Evolutionary conservation across 2,329 filamentous ascomycete genomes (phyloP), one percentile per base, ranked within the genome.

Genomic region (Exophiala oligosperma): DNA sequence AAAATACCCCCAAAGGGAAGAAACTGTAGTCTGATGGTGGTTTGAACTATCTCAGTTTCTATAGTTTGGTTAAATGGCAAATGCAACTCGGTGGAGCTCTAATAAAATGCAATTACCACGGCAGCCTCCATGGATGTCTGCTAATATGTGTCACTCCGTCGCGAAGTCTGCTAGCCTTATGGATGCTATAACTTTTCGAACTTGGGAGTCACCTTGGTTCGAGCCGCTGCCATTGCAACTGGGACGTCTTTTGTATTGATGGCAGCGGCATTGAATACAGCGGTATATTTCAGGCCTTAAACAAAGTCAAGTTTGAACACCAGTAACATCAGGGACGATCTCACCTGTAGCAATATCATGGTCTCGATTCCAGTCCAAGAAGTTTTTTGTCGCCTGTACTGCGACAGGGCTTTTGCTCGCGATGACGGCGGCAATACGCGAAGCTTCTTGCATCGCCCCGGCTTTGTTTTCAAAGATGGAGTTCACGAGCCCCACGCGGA

Each of bases 371-470:
- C 87, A 91, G 72, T 94, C 92, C 70, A 96, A 71, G 62, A 96
- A 74, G 76, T 94, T 89, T 78, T 96, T 96, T 8, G 92, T 96
- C 5, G 89, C 88, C 77, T 91, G 84, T 64, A 93, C 89, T 1
- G 91, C 92, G 21, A 97, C 86, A 0, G 93, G 93, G 69, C 89
- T 93, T 82, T 97, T 97, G 14, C 72, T 77, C 29, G 89, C 89
- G 58, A 97, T 84, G 68, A 85, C 66, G 6, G 68, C 74, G 1
- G 88, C 91, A 68, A 90, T 68, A 62, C 83, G 78, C 59, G 92
- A 49, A 0, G 81, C 91, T 29, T 81, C 82, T 38, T 75, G 74
- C 21, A 95, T 2, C 52, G 64, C 26, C 7, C 4, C 26, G 26
- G 26, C 26, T 28, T 28, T 28, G 26, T 28, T 7, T 28, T 4